These are phyloP conservation scores for Annulohypoxylon nitens DNA, from an alignment of 495 filamentous ascomycete genomes.

Conservation along the genomic window DNA sequence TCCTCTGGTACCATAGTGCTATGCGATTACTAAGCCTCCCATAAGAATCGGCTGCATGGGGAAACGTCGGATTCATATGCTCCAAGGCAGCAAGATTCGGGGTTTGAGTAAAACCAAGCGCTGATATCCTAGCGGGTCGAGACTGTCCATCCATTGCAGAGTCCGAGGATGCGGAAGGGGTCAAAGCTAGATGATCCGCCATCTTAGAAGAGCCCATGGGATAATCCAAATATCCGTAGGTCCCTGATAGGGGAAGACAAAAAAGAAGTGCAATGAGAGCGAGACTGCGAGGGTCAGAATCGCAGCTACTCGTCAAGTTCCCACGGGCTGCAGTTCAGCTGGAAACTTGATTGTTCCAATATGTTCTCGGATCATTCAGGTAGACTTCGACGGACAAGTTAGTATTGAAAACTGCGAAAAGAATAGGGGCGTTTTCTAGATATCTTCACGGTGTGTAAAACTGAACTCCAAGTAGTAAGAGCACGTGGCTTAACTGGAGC, in stretches of 20 bases:
- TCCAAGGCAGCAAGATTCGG: constrained; percentile 36
- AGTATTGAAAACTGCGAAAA: constrained; percentile 11
- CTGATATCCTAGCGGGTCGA: constrained; percentile 21
- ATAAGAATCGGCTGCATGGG: constrained; percentile 29
- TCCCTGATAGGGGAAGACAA: neutral
- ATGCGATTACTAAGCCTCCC: constrained; percentile 43
- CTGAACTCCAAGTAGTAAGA: constrained; percentile 2
- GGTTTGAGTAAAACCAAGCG: constrained; percentile 30
- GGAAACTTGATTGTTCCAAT: neutral
- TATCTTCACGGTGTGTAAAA: constrained; percentile 21
- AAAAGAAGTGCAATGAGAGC: constrained; percentile 10
- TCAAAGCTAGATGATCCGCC: constrained; percentile 41
- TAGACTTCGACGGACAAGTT: constrained; percentile 24
- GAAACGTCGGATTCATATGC: constrained; percentile 26
- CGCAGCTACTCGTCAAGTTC: constrained; percentile 11
- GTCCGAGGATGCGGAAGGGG: constrained; percentile 39
- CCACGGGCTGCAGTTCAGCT: neutral
- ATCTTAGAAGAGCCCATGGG: constrained; percentile 25
- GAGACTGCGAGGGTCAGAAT: constrained; percentile 2
- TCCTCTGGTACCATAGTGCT: constrained; percentile 52
- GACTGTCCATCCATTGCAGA: constrained; percentile 33
- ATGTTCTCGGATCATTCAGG: neutral
- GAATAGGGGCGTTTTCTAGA: constrained; percentile 10
- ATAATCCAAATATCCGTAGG: constrained; percentile 14
- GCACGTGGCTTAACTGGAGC: constrained; percentile 17